These are phyloP conservation scores for Paracoccidioides lutzii DNA, from an alignment of 2,329 filamentous ascomycete genomes.

Conservation along the genomic window DNA sequence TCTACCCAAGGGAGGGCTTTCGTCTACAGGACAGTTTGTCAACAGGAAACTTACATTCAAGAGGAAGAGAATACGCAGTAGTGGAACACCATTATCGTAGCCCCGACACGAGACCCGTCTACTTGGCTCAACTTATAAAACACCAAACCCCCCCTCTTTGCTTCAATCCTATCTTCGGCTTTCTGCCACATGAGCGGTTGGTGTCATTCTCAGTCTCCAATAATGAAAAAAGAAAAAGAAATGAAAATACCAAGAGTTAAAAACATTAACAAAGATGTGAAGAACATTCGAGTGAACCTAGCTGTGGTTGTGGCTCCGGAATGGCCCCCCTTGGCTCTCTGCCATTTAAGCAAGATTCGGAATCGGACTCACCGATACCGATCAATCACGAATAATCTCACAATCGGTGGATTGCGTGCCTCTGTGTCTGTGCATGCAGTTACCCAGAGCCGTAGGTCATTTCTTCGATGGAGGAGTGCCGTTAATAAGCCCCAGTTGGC, in stretches of 20 bases:
- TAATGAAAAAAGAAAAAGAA: background rate
- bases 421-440: background rate
- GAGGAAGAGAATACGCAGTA: constrained; percentile 2
- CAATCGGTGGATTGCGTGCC: background rate
- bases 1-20: background rate
- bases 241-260: background rate
- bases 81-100: constrained; percentile 1
- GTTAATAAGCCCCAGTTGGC: background rate
- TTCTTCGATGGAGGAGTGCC: background rate
- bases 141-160: background rate
- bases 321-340: constrained; percentile 5
- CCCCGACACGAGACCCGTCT: background rate
- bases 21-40: background rate
- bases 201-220: background rate
- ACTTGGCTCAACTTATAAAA: background rate
- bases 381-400: background rate
- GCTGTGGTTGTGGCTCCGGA: background rate
- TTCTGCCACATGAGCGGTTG: constrained; percentile 1
- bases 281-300: constrained; percentile 4
- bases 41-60: constrained; percentile 9
- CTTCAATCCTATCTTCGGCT: background rate
- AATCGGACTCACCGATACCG: constrained; percentile 18
- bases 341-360: constrained; percentile 12
- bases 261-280: background rate
- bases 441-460: background rate